A percentile compares a stretch with the other conserved stretches of the same genome.
Conservation (phyloP, 2,329 filamentous ascomycete genomes). For the Hymenoscyphus scutula region DNA sequence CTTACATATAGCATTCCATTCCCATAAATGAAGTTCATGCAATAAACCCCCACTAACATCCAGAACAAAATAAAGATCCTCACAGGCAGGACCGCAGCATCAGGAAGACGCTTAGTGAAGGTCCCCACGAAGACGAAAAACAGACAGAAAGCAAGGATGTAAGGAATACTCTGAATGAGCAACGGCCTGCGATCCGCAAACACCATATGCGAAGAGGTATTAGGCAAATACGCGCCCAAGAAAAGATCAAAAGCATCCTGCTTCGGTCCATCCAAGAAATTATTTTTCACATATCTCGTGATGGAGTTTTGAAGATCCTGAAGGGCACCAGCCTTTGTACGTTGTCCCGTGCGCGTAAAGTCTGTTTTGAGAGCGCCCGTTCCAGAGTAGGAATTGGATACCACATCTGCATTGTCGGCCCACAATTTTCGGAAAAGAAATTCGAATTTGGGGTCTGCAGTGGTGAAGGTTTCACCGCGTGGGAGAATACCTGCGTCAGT, state of each 20-base stretch:
- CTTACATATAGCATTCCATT: constrained; percentile 95
- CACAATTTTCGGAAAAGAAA: constrained; percentile 93
- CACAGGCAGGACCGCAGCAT: constrained; percentile 75
- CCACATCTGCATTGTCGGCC: constrained; percentile 97
- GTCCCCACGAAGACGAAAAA: constrained; percentile 78
- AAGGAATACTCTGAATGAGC: constrained; percentile 90
- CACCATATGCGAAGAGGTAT: constrained; percentile 66
- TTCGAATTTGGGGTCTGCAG: constrained; percentile 76
- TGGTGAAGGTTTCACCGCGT: constrained; percentile 72
- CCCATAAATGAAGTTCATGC: constrained; percentile 70
- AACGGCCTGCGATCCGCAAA: constrained; percentile 85
- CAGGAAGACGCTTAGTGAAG: constrained; percentile 69
- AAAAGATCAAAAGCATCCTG: constrained; percentile 97
- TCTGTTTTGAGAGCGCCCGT: constrained; percentile 98
- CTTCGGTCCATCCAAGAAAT: constrained; percentile 88
- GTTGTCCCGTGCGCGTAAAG: constrained; percentile 87
- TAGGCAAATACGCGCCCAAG: constrained; percentile 79
- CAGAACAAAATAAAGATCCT: constrained; percentile 81
- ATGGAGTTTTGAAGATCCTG: constrained; percentile 86
- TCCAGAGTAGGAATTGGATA: constrained; percentile 88
- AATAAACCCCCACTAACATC: constrained; percentile 67
- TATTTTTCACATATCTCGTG: constrained; percentile 88
- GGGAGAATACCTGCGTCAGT: constrained; percentile 77
- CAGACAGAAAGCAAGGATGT: constrained; percentile 71
- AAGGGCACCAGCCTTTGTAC: constrained; percentile 80